phyloP scores from a whole-genome alignment of 768 basidiomycete genomes.

The Russula sp. region DNA sequence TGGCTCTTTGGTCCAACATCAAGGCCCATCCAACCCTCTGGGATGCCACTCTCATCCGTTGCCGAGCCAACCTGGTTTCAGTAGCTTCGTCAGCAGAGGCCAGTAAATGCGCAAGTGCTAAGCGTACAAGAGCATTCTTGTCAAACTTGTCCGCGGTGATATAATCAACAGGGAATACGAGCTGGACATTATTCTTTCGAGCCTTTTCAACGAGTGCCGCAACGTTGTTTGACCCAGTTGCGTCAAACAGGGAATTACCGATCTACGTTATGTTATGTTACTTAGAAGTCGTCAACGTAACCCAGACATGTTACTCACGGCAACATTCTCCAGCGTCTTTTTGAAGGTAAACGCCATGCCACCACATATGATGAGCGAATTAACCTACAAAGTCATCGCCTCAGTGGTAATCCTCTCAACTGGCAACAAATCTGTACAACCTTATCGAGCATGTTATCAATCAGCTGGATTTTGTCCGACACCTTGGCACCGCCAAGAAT shows the following conservation, averaged over 20 bases:
- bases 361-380: slow-evolving; percentile 94
- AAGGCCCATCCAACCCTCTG: slow-evolving; percentile 91
- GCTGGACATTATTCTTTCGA: slow-evolving; percentile 83
- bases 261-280: slow-evolving; percentile 51
- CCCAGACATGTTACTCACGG: slow-evolving; percentile 44
- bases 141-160: slow-evolving; percentile 93
- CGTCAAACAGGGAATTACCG: slow-evolving; percentile 92
- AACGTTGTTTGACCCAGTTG: slow-evolving; percentile 85
- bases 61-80: slow-evolving; percentile 60
- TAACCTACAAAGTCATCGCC: slow-evolving; percentile 52
- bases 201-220: slow-evolving; percentile 83
- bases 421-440: slow-evolving; percentile 39
- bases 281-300: slow-evolving; percentile 13
- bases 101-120: background rate
- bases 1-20: slow-evolving; percentile 86
- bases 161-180: slow-evolving; percentile 95
- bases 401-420: slow-evolving; percentile 12
- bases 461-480: slow-evolving; percentile 97
- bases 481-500: slow-evolving; percentile 99
- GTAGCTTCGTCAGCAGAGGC: slow-evolving; percentile 6
- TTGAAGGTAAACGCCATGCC: slow-evolving; percentile 99
- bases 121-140: slow-evolving; percentile 76
- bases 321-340: slow-evolving; percentile 79
- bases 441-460: slow-evolving; percentile 99
- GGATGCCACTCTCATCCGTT: slow-evolving; percentile 84